These are phyloP conservation scores for Halophytophthora polymorphica DNA, from an alignment of 352 stramenopile species.

Conservation along the genomic window DNA sequence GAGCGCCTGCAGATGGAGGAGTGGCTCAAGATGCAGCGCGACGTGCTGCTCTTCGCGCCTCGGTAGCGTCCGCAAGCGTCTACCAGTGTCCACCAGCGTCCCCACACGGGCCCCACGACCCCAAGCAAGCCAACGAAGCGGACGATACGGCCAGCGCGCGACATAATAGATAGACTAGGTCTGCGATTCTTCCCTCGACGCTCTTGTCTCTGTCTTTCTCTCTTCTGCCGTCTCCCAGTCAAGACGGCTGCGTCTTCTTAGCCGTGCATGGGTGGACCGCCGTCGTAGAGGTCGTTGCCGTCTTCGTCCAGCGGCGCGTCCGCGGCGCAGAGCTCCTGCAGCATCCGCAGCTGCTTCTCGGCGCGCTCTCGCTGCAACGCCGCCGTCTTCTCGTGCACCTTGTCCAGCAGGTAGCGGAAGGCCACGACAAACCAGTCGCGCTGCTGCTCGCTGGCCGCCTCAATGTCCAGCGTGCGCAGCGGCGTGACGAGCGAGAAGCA, in stretches of 20 bases:
- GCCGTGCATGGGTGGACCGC: conserved; percentile 10
- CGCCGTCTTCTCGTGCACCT: conserved; percentile 79
- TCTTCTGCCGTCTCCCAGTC: not conserved
- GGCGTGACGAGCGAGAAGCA: conserved; percentile 76
- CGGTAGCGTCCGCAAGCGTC: conserved; percentile 10
- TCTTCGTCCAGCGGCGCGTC: conserved; percentile 24
- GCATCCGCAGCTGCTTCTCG: conserved; percentile 71
- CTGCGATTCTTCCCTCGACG: too few species aligned
- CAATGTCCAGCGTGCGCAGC: conserved; percentile 69
- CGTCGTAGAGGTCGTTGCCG: conserved; percentile 32
- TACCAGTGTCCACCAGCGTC: too few species aligned
- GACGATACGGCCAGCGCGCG: conserved; percentile 3
- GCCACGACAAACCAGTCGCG: conserved; percentile 86
- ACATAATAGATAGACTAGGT: conserved; percentile 26
- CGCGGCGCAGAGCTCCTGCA: conserved; percentile 63
- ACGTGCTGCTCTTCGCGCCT: conserved; percentile 44
- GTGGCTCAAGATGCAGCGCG: conserved; percentile 70
- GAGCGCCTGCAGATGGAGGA: conserved; percentile 71
- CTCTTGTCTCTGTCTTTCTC: not conserved
- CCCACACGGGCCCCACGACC: not conserved
- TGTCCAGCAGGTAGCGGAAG: conserved; percentile 84
- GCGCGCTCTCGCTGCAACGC: conserved; percentile 74
- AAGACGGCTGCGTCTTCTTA: conserved; percentile 4
- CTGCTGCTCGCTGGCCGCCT: conserved; percentile 64
- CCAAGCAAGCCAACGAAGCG: not conserved